Percentiles rank a stretch among this genome's conserved stretches.
These are phyloP conservation scores for Galerina sulciceps DNA, from an alignment of 768 basidiomycete species.

Conservation along the genomic window DNA sequence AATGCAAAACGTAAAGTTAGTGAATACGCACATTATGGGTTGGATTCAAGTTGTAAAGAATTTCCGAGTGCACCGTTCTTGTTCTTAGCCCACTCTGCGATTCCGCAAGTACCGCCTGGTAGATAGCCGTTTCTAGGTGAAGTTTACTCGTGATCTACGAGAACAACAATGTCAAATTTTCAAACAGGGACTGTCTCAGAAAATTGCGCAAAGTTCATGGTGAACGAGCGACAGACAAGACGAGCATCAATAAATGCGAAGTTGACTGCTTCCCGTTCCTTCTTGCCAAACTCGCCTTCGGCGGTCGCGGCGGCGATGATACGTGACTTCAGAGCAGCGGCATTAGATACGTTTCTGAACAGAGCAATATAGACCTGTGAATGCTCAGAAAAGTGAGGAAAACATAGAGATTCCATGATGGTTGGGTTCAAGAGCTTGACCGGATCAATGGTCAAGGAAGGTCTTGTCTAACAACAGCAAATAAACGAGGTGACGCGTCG, in stretches of 20 bases:
- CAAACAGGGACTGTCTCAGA: conserved; percentile 1
- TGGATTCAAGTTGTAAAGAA: conserved; percentile 86
- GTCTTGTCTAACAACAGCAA: neutral
- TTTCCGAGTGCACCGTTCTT: conserved; percentile 89
- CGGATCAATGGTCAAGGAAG: neutral
- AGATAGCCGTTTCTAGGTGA: conserved; percentile 84
- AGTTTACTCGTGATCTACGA: conserved; percentile 77
- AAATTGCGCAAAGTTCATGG: conserved; percentile 5
- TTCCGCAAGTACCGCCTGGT: conserved; percentile 78
- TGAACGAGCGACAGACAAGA: conserved; percentile 55
- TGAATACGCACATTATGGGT: conserved; percentile 70
- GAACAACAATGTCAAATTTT: neutral
- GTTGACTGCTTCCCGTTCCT: conserved; percentile 77
- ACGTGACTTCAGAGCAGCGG: conserved; percentile 58
- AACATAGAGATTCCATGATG: conserved; percentile 58
- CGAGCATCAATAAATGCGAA: conserved; percentile 90
- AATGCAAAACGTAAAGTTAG: neutral
- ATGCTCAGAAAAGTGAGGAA: conserved; percentile 50
- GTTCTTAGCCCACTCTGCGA: conserved; percentile 67
- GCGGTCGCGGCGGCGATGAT: conserved; percentile 74
- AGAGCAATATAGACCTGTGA: conserved; percentile 57
- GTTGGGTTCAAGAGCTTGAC: neutral
- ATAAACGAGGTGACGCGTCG: conserved; percentile 13
- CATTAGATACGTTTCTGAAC: conserved; percentile 72
- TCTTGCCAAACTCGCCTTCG: conserved; percentile 62